These are phyloP conservation scores for Didymella keratinophila DNA, from an alignment of 2,329 filamentous ascomycete genomes.

Conservation along the genomic window DNA sequence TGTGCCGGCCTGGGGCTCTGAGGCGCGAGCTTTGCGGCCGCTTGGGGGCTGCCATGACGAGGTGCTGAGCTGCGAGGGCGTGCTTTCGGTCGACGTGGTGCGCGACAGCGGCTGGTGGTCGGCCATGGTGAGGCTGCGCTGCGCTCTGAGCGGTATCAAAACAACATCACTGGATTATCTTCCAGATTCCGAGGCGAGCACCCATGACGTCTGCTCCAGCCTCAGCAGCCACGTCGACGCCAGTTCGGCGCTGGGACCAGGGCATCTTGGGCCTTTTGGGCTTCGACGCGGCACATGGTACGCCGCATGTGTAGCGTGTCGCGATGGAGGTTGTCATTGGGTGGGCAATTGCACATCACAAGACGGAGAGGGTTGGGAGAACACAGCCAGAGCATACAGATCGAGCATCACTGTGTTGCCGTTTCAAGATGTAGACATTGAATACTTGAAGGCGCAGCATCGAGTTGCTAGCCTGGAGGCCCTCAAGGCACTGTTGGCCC, in stretches of 20 bases:
- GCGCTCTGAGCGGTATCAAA: background rate
- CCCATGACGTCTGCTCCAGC: conserved; percentile 25
- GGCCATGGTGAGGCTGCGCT: conserved; percentile 29
- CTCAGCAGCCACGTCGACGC: conserved; percentile 3
- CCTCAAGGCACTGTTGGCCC: background rate
- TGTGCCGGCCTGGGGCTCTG: conserved; percentile 66
- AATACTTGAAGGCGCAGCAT: too few species aligned
- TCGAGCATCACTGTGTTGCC: too few species aligned
- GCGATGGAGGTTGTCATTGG: conserved; percentile 7
- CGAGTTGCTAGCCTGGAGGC: too few species aligned
- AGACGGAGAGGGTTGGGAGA: too few species aligned
- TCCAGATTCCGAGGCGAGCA: background rate
- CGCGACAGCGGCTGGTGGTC: conserved; percentile 40
- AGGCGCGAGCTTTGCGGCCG: conserved; percentile 65
- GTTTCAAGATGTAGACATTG: too few species aligned
- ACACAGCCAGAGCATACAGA: too few species aligned
- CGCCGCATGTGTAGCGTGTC: conserved; percentile 10
- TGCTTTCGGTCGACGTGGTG: conserved; percentile 50
- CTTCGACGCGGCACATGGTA: conserved; percentile 7
- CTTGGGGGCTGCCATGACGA: conserved; percentile 50
- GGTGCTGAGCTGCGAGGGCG: conserved; percentile 54
- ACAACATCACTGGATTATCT: background rate
- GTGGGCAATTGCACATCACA: background rate
- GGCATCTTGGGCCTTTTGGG: conserved; percentile 9
- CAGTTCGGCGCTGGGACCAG: conserved; percentile 5